A percentile compares a stretch with the other conserved stretches of the same genome.
phyloP scores from a whole-genome alignment of 1,284 basidiomycete genomes.

The Malassezia sympodialis region DNA sequence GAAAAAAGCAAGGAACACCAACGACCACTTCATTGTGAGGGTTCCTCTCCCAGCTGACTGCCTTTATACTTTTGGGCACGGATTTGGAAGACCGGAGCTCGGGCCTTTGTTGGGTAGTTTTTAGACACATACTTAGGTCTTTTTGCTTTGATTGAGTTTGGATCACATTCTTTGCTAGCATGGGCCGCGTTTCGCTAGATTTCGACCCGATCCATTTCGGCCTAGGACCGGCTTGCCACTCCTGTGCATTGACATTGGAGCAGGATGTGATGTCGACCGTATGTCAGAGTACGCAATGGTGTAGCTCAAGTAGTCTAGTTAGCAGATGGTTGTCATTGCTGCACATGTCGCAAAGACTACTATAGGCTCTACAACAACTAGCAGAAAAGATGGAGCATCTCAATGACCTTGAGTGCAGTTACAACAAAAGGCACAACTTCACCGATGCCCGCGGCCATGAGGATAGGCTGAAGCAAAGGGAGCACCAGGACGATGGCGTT shows the following conservation, averaged over 20 bases:
- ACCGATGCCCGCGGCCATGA: neutral
- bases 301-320: no score
- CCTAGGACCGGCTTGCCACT: no score
- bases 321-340: no score
- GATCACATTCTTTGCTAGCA: no score
- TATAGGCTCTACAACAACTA: neutral
- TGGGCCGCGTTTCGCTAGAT: no score
- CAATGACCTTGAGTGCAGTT: neutral
- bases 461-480: conserved; percentile 4
- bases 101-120: neutral
- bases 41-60: neutral
- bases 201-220: no score
- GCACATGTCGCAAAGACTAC: no score
- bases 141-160: no score
- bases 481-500: neutral
- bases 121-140: no score
- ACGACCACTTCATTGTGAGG: neutral
- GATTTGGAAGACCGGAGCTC: neutral
- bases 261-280: no score
- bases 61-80: neutral
- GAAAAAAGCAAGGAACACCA: neutral
- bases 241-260: no score
- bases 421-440: conserved; percentile 6
- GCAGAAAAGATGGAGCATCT: conserved; percentile 7
- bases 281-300: no score